Percentiles rank a stretch among this genome's conserved stretches.
These are phyloP conservation scores for Cladosporium phlei DNA, from an alignment of 2,329 filamentous ascomycete genomes.

Conservation along the genomic window DNA sequence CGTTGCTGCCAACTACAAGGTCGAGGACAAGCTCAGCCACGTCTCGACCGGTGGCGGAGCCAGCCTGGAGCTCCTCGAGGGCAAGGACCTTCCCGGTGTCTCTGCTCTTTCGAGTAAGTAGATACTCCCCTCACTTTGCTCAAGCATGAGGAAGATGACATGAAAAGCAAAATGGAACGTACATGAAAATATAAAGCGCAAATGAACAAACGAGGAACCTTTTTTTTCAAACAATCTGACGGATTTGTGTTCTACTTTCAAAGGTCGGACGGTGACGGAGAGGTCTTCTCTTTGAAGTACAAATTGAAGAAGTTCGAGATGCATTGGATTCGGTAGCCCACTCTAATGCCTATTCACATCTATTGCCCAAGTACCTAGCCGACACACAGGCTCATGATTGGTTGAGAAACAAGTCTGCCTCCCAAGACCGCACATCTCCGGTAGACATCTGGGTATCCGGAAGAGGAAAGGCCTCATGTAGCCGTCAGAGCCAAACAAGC, in stretches of 20 bases:
- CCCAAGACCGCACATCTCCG: too few relatives aligned
- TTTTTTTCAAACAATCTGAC: neutral
- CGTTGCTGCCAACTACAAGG: slow-evolving; percentile 93
- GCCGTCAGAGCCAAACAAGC: slow-evolving; percentile 42
- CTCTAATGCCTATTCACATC: too few relatives aligned
- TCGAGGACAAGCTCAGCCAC: slow-evolving; percentile 95
- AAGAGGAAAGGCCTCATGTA: too few relatives aligned
- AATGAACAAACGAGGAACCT: neutral
- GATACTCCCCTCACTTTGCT: neutral
- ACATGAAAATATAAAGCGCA: neutral
- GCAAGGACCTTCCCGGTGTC: slow-evolving; percentile 95
- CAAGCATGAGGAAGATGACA: neutral
- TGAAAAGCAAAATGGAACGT: neutral
- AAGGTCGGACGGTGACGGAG: too few relatives aligned
- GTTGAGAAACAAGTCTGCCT: too few relatives aligned
- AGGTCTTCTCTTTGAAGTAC: too few relatives aligned
- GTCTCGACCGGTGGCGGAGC: slow-evolving; percentile 96
- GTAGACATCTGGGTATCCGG: too few relatives aligned
- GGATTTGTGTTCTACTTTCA: slow-evolving; percentile 3
- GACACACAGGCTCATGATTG: too few relatives aligned
- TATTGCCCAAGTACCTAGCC: too few relatives aligned
- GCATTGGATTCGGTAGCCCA: too few relatives aligned
- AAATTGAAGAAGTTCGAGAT: too few relatives aligned
- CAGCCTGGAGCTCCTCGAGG: slow-evolving; percentile 91
- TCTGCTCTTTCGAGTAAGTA: slow-evolving; percentile 75